Base-by-base conservation (phyloP, 805 yeast species). In the Saccharomycopsis oosterbeekiorum region DNA sequence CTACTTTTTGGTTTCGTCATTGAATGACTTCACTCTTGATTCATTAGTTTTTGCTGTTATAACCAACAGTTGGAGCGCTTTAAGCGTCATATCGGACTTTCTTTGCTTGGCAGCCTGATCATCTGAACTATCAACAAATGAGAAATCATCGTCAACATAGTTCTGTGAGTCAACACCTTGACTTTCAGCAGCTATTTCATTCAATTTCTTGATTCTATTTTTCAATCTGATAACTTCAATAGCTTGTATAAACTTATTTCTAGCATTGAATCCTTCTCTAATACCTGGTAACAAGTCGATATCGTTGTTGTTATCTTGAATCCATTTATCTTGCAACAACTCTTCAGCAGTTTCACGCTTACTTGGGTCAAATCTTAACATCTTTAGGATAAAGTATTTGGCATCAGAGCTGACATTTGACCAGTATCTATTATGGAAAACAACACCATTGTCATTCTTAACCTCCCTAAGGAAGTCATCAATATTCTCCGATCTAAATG, bases 381-480 rank as follows among this genome's bases (percentile, higher is more conserved):
- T 85, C 67, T 81, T 78, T 62, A 84, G 74, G 60, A 93, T 89
- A 67, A 93, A 90, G 41, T 83, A 76, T 66, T 89, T 85, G 6
- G 98, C 98, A 56, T 85, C 91, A 54, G 79, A 78, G 14, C 94
- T 85, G 21, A 94, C 86, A 60, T 83, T 80, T 62, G 79, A 79
- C 98, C 98, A 94, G 76, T 91, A 90, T 64, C 84, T 88, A 36
- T 83, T 82, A 70, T 91, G 96, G 76, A 93, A 93, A 3, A 84
- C 80, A n/a, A 93, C 91, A 59, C 79, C 79, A 64, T 84, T 84
- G 55, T 85, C 84, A 67, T 81, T 72, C 59, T 79, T 76, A 60
- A 89, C 94, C 71, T 93, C 98, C 54, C 81, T 82, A 56, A 93
- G 74, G 70, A 94, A 93, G 60, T 88, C 96, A 60, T 79, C 81